These are phyloP conservation scores for Colletotrichum zoysiae DNA, from an alignment of 2,329 filamentous ascomycete species.

Conservation along the genomic window DNA sequence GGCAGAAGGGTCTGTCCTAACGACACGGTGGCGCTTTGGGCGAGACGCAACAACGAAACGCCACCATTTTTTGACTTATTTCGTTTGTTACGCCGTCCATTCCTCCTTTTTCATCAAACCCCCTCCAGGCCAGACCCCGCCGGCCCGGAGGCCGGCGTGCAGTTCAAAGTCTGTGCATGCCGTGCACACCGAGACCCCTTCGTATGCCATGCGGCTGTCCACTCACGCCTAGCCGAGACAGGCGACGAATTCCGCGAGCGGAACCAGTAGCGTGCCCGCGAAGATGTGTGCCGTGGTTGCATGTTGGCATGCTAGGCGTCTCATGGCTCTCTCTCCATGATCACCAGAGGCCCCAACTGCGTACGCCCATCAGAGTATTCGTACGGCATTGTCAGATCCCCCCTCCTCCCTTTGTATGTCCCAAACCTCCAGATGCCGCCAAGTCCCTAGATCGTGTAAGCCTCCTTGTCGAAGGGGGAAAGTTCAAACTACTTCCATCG, in stretches of 20 bases:
- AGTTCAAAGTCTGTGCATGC: constrained; percentile 29
- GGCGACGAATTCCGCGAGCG: constrained; percentile 2
- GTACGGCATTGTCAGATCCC: neutral
- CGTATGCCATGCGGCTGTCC: constrained; percentile 18
- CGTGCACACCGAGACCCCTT: constrained; percentile 27
- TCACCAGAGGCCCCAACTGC: neutral
- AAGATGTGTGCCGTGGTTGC: neutral
- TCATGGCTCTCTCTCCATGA: neutral
- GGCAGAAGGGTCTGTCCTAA: constrained; percentile 21
- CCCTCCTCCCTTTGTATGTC: neutral
- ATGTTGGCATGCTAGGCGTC: neutral
- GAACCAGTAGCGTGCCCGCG: neutral
- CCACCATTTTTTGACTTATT: neutral
- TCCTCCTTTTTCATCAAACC: neutral
- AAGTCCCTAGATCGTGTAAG: constrained; percentile 14
- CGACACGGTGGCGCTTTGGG: constrained; percentile 22
- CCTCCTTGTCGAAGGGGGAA: constrained; percentile 3
- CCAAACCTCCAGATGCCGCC: neutral
- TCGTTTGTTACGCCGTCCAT: constrained; percentile 15
- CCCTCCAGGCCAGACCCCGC: neutral
- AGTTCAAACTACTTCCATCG: constrained; percentile 33
- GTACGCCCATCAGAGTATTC: neutral
- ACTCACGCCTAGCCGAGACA: constrained; percentile 8
- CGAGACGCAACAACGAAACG: constrained; percentile 18
- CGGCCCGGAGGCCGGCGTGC: constrained; percentile 27